Conservation (phyloP, 306 rosid species). For the barrel medic (Medicago truncatula) region DNA sequence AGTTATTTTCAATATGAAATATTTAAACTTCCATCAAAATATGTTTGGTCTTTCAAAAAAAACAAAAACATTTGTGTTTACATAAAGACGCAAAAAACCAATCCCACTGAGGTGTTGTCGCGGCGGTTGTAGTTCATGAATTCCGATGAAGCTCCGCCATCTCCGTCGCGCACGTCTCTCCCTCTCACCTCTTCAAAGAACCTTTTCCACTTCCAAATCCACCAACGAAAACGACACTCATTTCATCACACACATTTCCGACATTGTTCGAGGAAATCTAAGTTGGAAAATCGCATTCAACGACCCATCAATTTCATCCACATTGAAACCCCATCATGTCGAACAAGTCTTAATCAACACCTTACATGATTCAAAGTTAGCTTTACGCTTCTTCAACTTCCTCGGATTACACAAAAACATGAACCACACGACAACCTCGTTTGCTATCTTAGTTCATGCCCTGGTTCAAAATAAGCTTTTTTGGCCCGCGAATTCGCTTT, state of each 20-base stretch:
- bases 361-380: slow-evolving; percentile 67
- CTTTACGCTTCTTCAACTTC: slow-evolving; percentile 90
- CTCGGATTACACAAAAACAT: slow-evolving; percentile 79
- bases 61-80: not conserved
- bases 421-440: slow-evolving; percentile 75
- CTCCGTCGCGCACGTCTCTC: slow-evolving; percentile 36
- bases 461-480: slow-evolving; percentile 57
- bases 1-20: too few species aligned
- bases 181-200: slow-evolving; percentile 30
- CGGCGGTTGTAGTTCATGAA: slow-evolving; percentile 13
- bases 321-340: slow-evolving; percentile 66
- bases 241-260: slow-evolving; percentile 57
- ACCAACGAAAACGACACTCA: slow-evolving; percentile 56
- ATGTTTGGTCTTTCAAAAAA: too few species aligned
- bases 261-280: slow-evolving; percentile 72
- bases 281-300: slow-evolving; percentile 78
- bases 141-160: slow-evolving; percentile 56
- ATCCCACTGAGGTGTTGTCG: not conserved
- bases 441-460: slow-evolving; percentile 76
- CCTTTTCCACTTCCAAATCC: slow-evolving; percentile 38
- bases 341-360: slow-evolving; percentile 68
- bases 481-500: slow-evolving; percentile 86
- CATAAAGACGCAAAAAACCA: not conserved
- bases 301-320: slow-evolving; percentile 57
- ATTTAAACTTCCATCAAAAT: too few species aligned